Evolutionary conservation across 2,329 filamentous ascomycete species (phyloP).

Genomic region (Dichotomopilus funicola): DNA sequence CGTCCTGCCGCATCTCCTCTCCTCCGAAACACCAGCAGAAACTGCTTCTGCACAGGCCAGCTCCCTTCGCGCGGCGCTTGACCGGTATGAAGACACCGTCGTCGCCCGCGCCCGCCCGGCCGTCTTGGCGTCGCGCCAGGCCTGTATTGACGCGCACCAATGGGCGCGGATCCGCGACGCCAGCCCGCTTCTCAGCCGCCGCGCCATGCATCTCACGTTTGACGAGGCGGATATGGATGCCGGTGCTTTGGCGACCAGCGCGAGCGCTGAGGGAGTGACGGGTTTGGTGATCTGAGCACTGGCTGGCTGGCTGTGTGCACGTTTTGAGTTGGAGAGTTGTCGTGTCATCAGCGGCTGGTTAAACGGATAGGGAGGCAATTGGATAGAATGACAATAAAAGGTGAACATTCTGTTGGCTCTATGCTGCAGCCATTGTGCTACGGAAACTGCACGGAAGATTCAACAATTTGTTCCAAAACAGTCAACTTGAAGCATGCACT

Average conservation of each 20-base stretch:
- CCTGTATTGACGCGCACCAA: constrained; percentile 49
- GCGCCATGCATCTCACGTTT: constrained; percentile 31
- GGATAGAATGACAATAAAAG: no score
- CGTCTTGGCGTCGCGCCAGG: constrained; percentile 44
- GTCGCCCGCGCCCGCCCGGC: constrained; percentile 38
- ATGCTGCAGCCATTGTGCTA: no score
- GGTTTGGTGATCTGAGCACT: not conserved
- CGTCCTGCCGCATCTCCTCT: constrained; percentile 22
- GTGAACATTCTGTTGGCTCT: no score
- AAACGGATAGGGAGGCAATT: no score
- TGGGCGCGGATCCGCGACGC: constrained; percentile 35
- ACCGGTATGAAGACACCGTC: constrained; percentile 40
- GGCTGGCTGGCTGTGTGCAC: no score
- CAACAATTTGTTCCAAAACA: no score
- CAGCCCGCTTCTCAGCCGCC: constrained; percentile 35
- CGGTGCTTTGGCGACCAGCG: not conserved
- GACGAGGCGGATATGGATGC: constrained; percentile 21
- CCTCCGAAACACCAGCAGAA: not conserved
- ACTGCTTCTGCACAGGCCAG: not conserved
- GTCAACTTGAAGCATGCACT: no score
- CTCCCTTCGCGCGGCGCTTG: constrained; percentile 27
- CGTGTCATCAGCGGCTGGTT: no score
- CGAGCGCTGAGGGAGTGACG: not conserved
- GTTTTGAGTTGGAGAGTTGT: no score
- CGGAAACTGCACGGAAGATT: no score